Conservation (phyloP, 1,284 basidiomycete genomes). For the Inonotus obliquus region DNA sequence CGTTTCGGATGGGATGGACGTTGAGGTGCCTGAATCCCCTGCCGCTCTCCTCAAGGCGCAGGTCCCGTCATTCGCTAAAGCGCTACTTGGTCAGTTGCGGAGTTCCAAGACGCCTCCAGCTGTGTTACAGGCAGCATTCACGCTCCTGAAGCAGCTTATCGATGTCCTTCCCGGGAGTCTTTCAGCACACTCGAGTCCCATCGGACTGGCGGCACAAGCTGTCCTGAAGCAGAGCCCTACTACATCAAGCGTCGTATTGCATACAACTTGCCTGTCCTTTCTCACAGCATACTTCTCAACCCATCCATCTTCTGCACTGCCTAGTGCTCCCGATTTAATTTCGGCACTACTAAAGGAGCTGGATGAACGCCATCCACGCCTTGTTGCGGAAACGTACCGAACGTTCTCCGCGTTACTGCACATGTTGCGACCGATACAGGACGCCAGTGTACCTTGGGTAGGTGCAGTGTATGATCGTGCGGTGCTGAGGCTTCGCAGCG, state of each 20-base stretch:
- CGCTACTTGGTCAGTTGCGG: conserved; percentile 74
- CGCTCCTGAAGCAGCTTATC: conserved; percentile 72
- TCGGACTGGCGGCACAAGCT: conserved; percentile 58
- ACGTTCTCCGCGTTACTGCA: conserved; percentile 69
- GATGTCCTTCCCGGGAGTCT: conserved; percentile 82
- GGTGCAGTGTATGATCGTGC: conserved; percentile 74
- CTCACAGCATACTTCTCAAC: conserved; percentile 79
- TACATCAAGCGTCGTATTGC: conserved; percentile 68
- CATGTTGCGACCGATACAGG: conserved; percentile 56
- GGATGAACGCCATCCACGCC: conserved; percentile 67
- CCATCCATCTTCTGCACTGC: conserved; percentile 68
- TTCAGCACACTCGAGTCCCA: conserved; percentile 59
- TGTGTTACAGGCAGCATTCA: conserved; percentile 83
- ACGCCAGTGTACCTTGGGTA: conserved; percentile 45
- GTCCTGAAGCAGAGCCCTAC: conserved; percentile 60
- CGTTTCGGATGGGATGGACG: conserved; percentile 43
- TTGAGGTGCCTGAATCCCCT: conserved; percentile 63
- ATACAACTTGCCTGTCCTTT: conserved; percentile 82
- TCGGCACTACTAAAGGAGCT: conserved; percentile 32
- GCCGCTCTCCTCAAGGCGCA: conserved; percentile 56
- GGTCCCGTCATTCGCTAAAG: conserved; percentile 76
- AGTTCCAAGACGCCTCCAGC: conserved; percentile 67
- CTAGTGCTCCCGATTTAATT: conserved; percentile 60
- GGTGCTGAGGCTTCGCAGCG: conserved; percentile 63
- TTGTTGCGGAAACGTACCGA: conserved; percentile 80